Evolutionary conservation across 805 yeast genomes (phyloP).

Genomic region (Candida nanaspora): DNA sequence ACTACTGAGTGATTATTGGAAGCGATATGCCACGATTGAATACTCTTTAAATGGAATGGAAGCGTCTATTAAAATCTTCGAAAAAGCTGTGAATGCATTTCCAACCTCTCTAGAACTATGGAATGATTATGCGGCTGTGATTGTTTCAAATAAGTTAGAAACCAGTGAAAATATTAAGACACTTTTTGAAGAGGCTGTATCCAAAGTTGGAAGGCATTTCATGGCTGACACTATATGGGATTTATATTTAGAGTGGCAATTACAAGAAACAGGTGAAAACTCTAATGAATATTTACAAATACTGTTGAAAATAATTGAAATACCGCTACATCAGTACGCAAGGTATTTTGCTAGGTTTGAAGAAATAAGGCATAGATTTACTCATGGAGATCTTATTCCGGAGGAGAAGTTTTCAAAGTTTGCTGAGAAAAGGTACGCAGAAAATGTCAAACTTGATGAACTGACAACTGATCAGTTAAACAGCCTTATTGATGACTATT

Average conservation of each 20-base stretch:
- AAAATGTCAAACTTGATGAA: slow-evolving; percentile 9
- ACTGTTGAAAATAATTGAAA: slow-evolving; percentile 36
- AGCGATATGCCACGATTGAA: slow-evolving; percentile 45
- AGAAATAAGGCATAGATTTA: slow-evolving; percentile 28
- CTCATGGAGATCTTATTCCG: slow-evolving; percentile 25
- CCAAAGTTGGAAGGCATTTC: slow-evolving; percentile 61
- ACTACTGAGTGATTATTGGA: slow-evolving; percentile 56
- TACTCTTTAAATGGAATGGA: slow-evolving; percentile 50
- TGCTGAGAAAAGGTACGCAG: slow-evolving; percentile 9
- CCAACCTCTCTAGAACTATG: slow-evolving; percentile 62
- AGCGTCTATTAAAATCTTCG: slow-evolving; percentile 39
- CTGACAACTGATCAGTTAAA: slow-evolving; percentile 14
- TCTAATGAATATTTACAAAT: slow-evolving; percentile 32
- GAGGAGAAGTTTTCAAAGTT: slow-evolving; percentile 23
- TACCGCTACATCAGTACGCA: slow-evolving; percentile 86
- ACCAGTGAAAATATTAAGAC: slow-evolving; percentile 25
- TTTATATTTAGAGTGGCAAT: slow-evolving; percentile 56
- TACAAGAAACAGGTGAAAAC: slow-evolving; percentile 23
- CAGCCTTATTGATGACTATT: slow-evolving; percentile 33
- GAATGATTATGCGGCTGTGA: slow-evolving; percentile 56
- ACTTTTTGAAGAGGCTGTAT: slow-evolving; percentile 42
- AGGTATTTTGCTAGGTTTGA: slow-evolving; percentile 53
- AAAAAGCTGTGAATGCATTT: slow-evolving; percentile 37
- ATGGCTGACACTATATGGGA: slow-evolving; percentile 83
- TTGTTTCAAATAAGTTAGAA: slow-evolving; percentile 34